phyloP scores from a whole-genome alignment of 768 basidiomycete genomes.

The Glaciozyma martinii region DNA sequence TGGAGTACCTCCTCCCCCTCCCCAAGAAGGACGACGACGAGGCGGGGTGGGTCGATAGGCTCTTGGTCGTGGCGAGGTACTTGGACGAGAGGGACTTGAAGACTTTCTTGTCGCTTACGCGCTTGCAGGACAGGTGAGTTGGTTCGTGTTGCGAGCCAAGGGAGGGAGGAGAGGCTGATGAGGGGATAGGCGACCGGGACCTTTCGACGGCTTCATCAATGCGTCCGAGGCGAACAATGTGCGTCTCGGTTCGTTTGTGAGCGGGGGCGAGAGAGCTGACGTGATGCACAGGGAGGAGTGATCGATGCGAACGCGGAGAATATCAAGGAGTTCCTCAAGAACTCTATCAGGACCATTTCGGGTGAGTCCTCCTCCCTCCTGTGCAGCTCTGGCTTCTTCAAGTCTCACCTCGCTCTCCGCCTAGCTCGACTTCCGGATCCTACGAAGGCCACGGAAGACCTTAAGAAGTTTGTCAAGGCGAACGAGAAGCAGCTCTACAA shows the following conservation, averaged over 20 bases:
- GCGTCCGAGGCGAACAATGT: conserved; percentile 78
- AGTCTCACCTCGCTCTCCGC: conserved; percentile 3
- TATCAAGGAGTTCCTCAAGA: conserved; percentile 51
- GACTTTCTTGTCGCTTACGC: conserved; percentile 54
- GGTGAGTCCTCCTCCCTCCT: conserved; percentile 42
- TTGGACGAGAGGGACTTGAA: conserved; percentile 53
- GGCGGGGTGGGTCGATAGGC: conserved; percentile 64
- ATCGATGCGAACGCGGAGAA: conserved; percentile 61
- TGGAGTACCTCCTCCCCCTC: conserved; percentile 72
- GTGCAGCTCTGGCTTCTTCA: no score
- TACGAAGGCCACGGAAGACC: conserved; percentile 64
- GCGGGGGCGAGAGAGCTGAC: neutral
- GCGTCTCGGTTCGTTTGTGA: conserved; percentile 36
- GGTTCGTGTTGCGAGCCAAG: neutral
- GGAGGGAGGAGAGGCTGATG: neutral
- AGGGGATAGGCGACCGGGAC: neutral
- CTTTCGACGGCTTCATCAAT: conserved; percentile 60
- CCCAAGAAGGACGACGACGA: conserved; percentile 61
- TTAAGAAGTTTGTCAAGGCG: conserved; percentile 69
- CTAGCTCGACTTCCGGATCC: conserved; percentile 53
- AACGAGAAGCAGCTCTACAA: conserved; percentile 83
- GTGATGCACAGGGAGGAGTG: conserved; percentile 61
- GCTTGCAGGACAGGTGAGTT: conserved; percentile 47
- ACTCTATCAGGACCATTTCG: conserved; percentile 52
- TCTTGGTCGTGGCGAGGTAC: conserved; percentile 62